These are phyloP conservation scores for Fraxinus quadrangulata DNA, from an alignment of 257 asterid genomes.

Conservation along the genomic window DNA sequence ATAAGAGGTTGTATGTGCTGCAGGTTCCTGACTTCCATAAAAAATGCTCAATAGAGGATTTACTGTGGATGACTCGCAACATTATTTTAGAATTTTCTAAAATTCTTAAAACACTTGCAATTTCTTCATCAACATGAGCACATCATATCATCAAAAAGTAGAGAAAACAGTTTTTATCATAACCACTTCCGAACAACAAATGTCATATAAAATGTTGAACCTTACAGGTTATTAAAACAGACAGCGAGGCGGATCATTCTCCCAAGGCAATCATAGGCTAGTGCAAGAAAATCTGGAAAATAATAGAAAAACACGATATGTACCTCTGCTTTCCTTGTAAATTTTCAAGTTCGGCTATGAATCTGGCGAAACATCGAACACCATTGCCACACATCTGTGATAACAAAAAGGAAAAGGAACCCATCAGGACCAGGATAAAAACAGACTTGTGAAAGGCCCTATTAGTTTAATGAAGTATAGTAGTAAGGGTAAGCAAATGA, in stretches of 20 bases:
- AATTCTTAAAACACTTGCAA: neutral
- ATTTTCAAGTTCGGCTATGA: conserved; percentile 72
- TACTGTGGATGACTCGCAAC: neutral
- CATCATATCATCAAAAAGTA: neutral
- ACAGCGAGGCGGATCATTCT: neutral
- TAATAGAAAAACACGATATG: neutral
- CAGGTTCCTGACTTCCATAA: neutral
- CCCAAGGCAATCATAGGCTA: neutral
- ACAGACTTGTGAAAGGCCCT: neutral
- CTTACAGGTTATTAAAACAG: neutral
- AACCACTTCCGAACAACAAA: neutral
- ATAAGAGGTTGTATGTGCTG: neutral
- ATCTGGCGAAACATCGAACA: conserved; percentile 92
- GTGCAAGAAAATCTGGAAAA: neutral
- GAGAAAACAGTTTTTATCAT: neutral
- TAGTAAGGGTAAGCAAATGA: neutral
- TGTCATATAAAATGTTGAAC: neutral
- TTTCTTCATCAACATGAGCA: conserved; percentile 9
- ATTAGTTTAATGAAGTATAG: neutral
- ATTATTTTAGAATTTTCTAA: neutral
- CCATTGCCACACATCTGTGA: conserved; percentile 97
- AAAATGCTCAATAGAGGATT: neutral
- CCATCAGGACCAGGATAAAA: conserved; percentile 17
- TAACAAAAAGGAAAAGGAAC: conserved; percentile 18
- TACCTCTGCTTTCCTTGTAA: conserved; percentile 75